Percentiles rank a stretch among this genome's conserved stretches.
Conservation (phyloP, 441 rosid species). For the Metrosideros polymorpha region DNA sequence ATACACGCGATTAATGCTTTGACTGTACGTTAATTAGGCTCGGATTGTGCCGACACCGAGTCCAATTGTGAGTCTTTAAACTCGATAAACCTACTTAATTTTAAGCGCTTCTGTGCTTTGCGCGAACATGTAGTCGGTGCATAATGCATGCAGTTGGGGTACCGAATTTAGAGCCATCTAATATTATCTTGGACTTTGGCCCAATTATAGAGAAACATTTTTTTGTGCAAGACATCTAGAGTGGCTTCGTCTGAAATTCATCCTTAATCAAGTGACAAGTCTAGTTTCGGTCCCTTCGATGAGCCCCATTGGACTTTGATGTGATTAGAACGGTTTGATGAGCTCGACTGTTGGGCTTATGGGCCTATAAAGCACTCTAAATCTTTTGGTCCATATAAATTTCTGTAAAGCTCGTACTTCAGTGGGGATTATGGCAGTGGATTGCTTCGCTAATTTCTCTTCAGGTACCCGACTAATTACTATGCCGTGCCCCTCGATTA, state of each 20-base stretch:
- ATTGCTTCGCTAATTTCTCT: background rate
- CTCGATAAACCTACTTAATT: background rate
- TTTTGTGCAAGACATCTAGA: background rate
- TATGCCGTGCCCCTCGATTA: background rate
- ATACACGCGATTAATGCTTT: background rate
- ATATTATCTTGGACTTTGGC: background rate
- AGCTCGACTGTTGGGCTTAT: background rate
- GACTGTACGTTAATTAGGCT: background rate
- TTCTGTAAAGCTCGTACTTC: background rate
- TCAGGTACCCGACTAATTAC: background rate
- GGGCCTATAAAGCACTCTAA: background rate
- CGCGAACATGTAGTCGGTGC: background rate
- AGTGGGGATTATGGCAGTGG: background rate
- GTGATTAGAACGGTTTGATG: background rate
- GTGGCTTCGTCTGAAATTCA: background rate
- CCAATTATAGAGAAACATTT: background rate
- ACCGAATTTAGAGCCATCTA: background rate
- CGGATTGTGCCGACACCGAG: rapidly evolving
- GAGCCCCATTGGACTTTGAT: background rate
- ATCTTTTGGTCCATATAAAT: background rate
- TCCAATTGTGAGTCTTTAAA: background rate
- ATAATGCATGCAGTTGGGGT: background rate
- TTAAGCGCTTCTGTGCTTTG: background rate
- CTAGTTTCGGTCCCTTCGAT: background rate
- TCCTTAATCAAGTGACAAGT: background rate